A percentile compares a stretch with the other conserved stretches of the same genome.
phyloP scores from a whole-genome alignment of 2,329 filamentous ascomycete genomes.

The Paraphoma sp. region DNA sequence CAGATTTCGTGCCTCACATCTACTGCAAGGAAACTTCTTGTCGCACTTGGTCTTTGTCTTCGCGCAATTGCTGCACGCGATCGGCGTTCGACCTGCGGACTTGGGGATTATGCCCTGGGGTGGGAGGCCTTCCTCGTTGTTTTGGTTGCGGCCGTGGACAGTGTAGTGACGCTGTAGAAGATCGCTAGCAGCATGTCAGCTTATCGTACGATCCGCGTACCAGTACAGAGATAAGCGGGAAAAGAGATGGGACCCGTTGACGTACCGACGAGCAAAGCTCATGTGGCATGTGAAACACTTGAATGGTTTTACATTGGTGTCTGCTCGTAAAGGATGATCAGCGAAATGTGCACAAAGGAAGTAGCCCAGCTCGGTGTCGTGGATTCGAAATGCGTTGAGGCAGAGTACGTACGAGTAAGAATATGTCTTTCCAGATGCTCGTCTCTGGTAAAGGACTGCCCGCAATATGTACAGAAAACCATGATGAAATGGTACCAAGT shows the following conservation, averaged over 20 bases:
- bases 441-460: conserved; percentile 60
- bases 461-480: conserved; percentile 62
- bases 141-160: conserved; percentile 58
- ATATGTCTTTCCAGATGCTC: conserved; percentile 61
- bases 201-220: not conserved
- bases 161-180: conserved; percentile 60
- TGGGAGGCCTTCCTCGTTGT: conserved; percentile 57
- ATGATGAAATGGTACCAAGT: conserved; percentile 38
- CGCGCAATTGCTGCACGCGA: conserved; percentile 61
- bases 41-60: conserved; percentile 63
- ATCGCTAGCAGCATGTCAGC: conserved; percentile 48
- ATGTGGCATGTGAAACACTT: conserved; percentile 63
- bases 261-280: conserved; percentile 60
- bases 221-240: not conserved
- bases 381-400: not conserved
- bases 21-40: conserved; percentile 61
- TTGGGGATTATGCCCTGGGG: conserved; percentile 60
- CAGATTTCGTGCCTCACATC: conserved; percentile 58
- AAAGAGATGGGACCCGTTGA: conserved; percentile 14
- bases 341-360: not conserved
- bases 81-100: conserved; percentile 59
- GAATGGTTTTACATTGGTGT: conserved; percentile 63
- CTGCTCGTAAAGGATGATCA: conserved; percentile 31
- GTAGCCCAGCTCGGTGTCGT: not conserved
- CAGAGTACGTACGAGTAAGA: conserved; percentile 54